Percentiles rank a stretch among this genome's conserved stretches.
Conservation (phyloP, 352 stramenopile species). For the Globisporangium nagaii region DNA sequence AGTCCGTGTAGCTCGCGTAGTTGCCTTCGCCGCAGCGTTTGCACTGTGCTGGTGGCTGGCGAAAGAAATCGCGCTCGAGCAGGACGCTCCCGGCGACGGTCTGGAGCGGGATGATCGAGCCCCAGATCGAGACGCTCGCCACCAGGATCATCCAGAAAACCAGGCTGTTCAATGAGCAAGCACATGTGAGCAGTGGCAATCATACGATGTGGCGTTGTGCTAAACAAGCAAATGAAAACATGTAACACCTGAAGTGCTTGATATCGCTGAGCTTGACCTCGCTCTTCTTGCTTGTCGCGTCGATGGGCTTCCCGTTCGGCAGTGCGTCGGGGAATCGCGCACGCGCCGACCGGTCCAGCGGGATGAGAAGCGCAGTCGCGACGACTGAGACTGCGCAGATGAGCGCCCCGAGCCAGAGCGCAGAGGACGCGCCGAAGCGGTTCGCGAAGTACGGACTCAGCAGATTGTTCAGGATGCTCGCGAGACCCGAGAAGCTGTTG, state of each 20-base stretch:
- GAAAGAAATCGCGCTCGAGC: conserved; percentile 68
- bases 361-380: conserved; percentile 38
- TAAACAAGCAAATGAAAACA: too few relatives aligned
- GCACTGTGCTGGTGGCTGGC: conserved; percentile 20
- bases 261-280: conserved; percentile 29
- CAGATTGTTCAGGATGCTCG: conserved; percentile 77
- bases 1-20: conserved; percentile 39
- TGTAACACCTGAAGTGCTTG: conserved; percentile 33
- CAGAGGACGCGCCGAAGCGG: conserved; percentile 31
- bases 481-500: conserved; percentile 61
- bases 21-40: conserved; percentile 27
- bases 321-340: conserved; percentile 15
- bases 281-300: neutral
- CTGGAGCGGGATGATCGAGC: conserved; percentile 81
- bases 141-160: conserved; percentile 75
- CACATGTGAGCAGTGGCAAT: too few relatives aligned
- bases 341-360: conserved; percentile 37
- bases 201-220: too few relatives aligned
- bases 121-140: conserved; percentile 72
- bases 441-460: conserved; percentile 65
- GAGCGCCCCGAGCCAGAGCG: conserved; percentile 61
- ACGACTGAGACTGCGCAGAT: conserved; percentile 42
- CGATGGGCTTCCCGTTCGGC: conserved; percentile 24
- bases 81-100: conserved; percentile 73
- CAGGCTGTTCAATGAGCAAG: conserved; percentile 1